phyloP scores from a whole-genome alignment of 1,284 basidiomycete species.

The Ustilago hordei region DNA sequence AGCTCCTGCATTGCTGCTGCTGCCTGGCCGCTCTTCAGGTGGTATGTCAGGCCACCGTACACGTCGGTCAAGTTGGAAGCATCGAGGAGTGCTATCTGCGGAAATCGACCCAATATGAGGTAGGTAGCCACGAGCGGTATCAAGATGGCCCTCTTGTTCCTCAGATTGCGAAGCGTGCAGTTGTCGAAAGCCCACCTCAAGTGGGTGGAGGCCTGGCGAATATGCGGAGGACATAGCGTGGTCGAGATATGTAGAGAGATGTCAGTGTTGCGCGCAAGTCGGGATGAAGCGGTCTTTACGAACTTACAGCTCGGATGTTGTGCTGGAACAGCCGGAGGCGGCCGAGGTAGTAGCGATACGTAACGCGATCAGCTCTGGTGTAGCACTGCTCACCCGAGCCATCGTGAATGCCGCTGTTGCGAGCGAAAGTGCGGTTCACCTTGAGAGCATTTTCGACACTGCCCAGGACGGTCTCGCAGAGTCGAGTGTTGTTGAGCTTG shows the following conservation, averaged over 20 bases:
- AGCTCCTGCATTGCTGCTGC: conserved; percentile 57
- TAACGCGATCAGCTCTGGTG: conserved; percentile 68
- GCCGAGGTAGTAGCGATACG: conserved; percentile 71
- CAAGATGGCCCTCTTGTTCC: conserved; percentile 69
- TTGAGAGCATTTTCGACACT: conserved; percentile 69
- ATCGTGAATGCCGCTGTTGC: conserved; percentile 26
- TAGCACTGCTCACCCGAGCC: conserved; percentile 66
- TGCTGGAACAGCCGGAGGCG: conserved; percentile 70
- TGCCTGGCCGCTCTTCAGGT: conserved; percentile 66
- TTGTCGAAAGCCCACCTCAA: conserved; percentile 69
- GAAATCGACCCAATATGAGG: conserved; percentile 70
- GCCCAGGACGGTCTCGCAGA: conserved; percentile 71
- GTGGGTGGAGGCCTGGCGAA: conserved; percentile 64
- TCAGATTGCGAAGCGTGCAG: conserved; percentile 57
- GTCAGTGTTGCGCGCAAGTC: neutral
- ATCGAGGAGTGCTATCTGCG: conserved; percentile 58
- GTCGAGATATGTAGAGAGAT: neutral
- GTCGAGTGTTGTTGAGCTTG: conserved; percentile 70
- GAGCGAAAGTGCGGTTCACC: conserved; percentile 52
- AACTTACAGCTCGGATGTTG: conserved; percentile 66
- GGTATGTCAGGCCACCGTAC: conserved; percentile 55
- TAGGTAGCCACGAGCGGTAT: conserved; percentile 69
- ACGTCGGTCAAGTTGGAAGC: conserved; percentile 59
- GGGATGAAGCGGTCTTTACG: neutral
- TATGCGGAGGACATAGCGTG: neutral